Evolutionary conservation across 352 stramenopile species (phyloP), one percentile per base, ranked within the genome.

Genomic region (Phytophthora megakarya): DNA sequence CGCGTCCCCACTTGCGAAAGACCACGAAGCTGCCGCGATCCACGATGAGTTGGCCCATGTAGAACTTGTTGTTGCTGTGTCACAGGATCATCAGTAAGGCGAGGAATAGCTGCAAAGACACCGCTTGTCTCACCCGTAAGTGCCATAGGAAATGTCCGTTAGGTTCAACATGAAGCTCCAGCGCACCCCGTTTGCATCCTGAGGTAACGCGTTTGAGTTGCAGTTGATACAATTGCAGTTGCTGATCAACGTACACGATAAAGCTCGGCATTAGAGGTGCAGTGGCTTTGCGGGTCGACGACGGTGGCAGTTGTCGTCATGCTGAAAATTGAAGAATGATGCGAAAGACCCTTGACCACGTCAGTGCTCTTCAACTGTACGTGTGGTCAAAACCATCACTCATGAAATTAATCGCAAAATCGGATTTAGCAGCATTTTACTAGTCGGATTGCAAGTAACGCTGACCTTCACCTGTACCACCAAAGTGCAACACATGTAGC

Each of bases 81-180:
- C 40, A 58, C 1, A 49, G 16, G 23, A 23, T 12, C 19, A 32
- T 70, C 10, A 62, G 44, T 43, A 54, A 13, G 4, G 19, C 6
- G 23, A 33, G 25, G 19, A 55, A 21, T 16, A 16, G 23, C 8
- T 13, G 21, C 5, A 21, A 19, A 35, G 22, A 15, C 7, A 1
- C 5, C 11, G 18, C n/a, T 30, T 55, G 12, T 37, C 38, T 52
- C 28, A 89, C 78, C 80, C 78, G 46, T 77, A 81, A 16, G 59
- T 65, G 10, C 80, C 83, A 42, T 78, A 88, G 5, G 70, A 72
- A 30, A 92, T 74, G 56, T 92, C 55, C 45, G 80, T 89, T 25
- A 79, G 75, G 40, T 84, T 92, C 49, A 92, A 70, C 75, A 90
- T 89, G 44, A 85, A 84, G 51, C 73, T 80, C 83, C 83, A 92